phyloP scores from a whole-genome alignment of 495 filamentous ascomycete genomes.

The Penicillium paxilli region DNA sequence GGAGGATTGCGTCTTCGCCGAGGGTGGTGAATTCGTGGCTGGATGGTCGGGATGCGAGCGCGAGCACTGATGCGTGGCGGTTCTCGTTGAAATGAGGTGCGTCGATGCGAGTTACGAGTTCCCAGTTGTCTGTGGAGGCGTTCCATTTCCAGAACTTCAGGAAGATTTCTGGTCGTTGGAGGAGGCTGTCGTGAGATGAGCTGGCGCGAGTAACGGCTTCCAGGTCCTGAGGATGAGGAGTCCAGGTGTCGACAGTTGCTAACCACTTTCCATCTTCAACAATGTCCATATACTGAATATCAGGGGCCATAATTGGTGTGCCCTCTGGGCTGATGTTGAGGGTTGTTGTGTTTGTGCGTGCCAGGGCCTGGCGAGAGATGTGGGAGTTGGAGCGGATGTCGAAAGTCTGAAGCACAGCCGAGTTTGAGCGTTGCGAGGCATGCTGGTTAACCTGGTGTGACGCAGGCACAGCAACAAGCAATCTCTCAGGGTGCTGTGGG shows the following conservation, averaged over 20 bases:
- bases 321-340: conserved; percentile 71
- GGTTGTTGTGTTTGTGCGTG: conserved; percentile 82
- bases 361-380: conserved; percentile 79
- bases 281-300: conserved; percentile 68
- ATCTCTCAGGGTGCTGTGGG: conserved; percentile 53
- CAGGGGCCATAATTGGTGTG: conserved; percentile 67
- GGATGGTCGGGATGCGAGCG: conserved; percentile 65
- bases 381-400: conserved; percentile 72
- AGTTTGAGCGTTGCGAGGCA: conserved; percentile 26
- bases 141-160: conserved; percentile 91
- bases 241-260: conserved; percentile 89
- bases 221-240: conserved; percentile 65
- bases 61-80: conserved; percentile 62
- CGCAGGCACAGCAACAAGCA: conserved; percentile 62
- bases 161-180: conserved; percentile 61
- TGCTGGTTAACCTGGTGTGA: conserved; percentile 39
- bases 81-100: conserved; percentile 65
- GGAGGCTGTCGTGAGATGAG: conserved; percentile 25
- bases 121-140: conserved; percentile 59
- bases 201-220: conserved; percentile 46
- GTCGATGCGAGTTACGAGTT: conserved; percentile 78
- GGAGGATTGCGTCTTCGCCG: conserved; percentile 73
- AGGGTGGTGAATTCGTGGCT: conserved; percentile 75
- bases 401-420: conserved; percentile 76
- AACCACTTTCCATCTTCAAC: conserved; percentile 85